These are phyloP conservation scores for Acacia melanoxylon DNA, from an alignment of 306 rosid genomes.

Conservation along the genomic window DNA sequence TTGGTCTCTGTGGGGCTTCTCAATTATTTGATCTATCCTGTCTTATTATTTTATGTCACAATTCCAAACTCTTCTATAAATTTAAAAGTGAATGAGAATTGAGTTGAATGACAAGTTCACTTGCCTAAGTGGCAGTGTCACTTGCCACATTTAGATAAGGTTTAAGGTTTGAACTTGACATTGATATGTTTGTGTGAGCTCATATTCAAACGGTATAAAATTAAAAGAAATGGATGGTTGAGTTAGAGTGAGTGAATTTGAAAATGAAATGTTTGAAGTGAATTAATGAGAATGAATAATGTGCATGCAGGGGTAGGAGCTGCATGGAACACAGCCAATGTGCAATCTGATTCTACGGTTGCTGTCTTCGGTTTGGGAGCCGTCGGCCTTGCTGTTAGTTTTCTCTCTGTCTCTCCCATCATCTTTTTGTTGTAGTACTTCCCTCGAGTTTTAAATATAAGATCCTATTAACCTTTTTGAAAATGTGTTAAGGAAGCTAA, in stretches of 20 bases:
- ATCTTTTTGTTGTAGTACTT: no score
- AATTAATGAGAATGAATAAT: background rate
- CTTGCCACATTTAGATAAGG: no score
- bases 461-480: fast-evolving
- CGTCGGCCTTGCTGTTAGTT: conserved; percentile 81
- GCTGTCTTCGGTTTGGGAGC: conserved; percentile 83
- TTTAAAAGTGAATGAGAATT: no score
- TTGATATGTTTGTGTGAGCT: no score
- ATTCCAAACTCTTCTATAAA: background rate
- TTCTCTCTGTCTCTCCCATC: background rate
- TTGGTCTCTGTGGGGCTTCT: background rate
- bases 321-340: conserved; percentile 83
- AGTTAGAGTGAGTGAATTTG: no score
- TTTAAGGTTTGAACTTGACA: no score
- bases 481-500: no score
- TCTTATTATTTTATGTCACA: background rate
- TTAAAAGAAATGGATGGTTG: no score
- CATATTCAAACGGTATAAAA: no score
- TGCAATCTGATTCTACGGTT: conserved; percentile 52
- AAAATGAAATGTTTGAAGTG: background rate
- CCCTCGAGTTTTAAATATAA: no score
- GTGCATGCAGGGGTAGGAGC: conserved; percentile 77
- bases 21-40: background rate
- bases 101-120: background rate
- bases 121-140: no score